Evolutionary conservation across 306 rosid genomes (phyloP), one percentile per base, ranked within the genome.

Genomic region (Hylodesmum podocarpum): DNA sequence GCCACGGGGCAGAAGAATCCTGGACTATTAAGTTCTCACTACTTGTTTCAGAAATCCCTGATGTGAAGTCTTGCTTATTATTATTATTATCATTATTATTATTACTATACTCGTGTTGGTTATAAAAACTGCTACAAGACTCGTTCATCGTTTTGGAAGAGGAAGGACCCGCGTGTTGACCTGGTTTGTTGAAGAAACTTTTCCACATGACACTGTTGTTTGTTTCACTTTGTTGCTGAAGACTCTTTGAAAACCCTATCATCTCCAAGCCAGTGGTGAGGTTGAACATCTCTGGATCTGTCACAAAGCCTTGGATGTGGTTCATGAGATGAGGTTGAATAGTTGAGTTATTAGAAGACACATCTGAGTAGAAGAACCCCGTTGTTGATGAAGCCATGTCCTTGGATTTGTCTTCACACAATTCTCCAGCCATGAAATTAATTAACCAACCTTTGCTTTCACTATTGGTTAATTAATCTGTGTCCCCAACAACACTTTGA

Each of bases 251-350:
- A 62, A 90, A 92, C 44, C 92, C 96, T 81, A 88, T 84, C 91
- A 86, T 88, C 65, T 88, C 96, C 88, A 92, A 88, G 49, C 90
- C 89, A 2, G 94, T 82, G 34, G 89, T 84, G 81, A 93, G 83
- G 80, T 87, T 91, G 87, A 89, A 89, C 78, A 94, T 89, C 75
- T 89, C 91, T 4, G 89, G 81, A 72, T 85, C 91, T 15, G 88
- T 69, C 24, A 81, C 90, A 24, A 84, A 94, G 39, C 86, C 84
- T 78, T 84, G 89, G 89, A 94, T 89, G 87, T 86, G 97, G 65
- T 79, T 88, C 53, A 73, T 43, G 69, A 89, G 83, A 49, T 85
- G 92, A 68, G 79, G 69, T 44, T 88, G 87, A 18, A 82, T 50
- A 13, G 37, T 68, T 16, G 85, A 83, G 59, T 82, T 81, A 15